Conservation (phyloP, 1,284 basidiomycete species). For the Trametes polyzona region DNA sequence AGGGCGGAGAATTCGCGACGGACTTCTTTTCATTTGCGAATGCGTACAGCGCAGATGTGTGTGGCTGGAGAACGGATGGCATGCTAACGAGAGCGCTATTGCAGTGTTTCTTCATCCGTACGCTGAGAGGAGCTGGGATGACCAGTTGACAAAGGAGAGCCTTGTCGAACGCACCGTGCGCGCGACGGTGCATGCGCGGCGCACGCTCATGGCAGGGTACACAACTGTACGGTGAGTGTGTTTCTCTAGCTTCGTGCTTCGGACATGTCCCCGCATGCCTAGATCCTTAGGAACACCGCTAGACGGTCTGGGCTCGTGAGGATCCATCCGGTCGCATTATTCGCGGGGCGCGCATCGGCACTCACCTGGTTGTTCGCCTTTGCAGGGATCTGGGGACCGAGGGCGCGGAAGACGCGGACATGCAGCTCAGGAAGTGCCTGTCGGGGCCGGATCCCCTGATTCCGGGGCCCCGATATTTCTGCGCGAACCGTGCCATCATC, state of each 20-base stretch:
- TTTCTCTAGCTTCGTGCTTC: not conserved
- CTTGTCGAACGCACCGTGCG: slow-evolving; percentile 41
- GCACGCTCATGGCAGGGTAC: slow-evolving; percentile 64
- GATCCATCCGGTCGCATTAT: not conserved
- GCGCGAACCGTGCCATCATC: slow-evolving; percentile 63
- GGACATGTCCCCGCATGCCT: not conserved
- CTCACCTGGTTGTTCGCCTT: slow-evolving; percentile 4
- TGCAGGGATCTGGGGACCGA: slow-evolving; percentile 67
- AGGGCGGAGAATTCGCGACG: not conserved
- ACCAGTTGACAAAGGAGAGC: slow-evolving; percentile 63
- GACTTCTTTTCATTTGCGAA: not conserved
- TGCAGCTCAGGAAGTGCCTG: slow-evolving; percentile 61
- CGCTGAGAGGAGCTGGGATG: slow-evolving; percentile 59
- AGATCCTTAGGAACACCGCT: not conserved
- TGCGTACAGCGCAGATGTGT: not conserved
- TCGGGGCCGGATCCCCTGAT: slow-evolving; percentile 54
- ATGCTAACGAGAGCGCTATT: not conserved
- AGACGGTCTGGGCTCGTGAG: not conserved
- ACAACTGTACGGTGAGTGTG: slow-evolving; percentile 61
- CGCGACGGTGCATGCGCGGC: slow-evolving; percentile 62
- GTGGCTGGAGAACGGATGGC: not conserved
- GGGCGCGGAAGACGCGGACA: slow-evolving; percentile 65
- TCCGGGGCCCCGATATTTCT: slow-evolving; percentile 68
- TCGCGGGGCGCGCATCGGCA: not conserved
- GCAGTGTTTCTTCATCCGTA: slow-evolving; percentile 67